Percentiles rank a stretch among this genome's conserved stretches.
Evolutionary conservation across 306 rosid species (phyloP).

Genomic region (Macrotyloma uniflorum): DNA sequence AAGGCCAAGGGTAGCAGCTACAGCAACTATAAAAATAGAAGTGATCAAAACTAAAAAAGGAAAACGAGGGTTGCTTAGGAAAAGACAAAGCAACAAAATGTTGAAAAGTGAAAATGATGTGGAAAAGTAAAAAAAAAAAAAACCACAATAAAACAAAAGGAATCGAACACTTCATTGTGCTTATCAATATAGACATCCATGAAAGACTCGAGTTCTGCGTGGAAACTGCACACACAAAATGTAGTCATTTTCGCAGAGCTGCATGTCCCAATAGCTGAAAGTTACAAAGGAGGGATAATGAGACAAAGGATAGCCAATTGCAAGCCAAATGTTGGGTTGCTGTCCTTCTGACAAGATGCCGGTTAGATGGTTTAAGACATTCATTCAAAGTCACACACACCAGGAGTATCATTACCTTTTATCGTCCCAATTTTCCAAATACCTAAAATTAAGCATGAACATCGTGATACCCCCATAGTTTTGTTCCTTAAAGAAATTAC

Average conservation of each 20-base stretch:
- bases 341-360: constrained; percentile 8
- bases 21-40: background rate
- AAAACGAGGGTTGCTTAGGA: background rate
- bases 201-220: background rate
- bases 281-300: background rate
- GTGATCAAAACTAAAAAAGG: background rate
- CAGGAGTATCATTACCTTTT: background rate
- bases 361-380: background rate
- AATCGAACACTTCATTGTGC: constrained; percentile 17
- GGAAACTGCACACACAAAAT: background rate
- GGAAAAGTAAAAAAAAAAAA: constrained; percentile 16
- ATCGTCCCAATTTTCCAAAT: background rate
- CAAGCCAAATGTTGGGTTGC: constrained; percentile 21
- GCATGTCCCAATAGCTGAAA: background rate
- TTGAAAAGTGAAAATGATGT: background rate
- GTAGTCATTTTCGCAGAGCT: constrained; percentile 11
- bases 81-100: background rate
- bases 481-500: background rate
- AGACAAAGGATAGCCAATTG: constrained; percentile 12
- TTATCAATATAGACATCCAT: background rate
- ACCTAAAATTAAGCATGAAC: background rate
- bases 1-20: background rate
- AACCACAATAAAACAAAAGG: background rate
- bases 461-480: background rate
- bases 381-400: constrained; percentile 14